Percentiles rank a stretch among this genome's conserved stretches.
phyloP scores from a whole-genome alignment of 2,329 filamentous ascomycete species.

The Diaporthe citri region DNA sequence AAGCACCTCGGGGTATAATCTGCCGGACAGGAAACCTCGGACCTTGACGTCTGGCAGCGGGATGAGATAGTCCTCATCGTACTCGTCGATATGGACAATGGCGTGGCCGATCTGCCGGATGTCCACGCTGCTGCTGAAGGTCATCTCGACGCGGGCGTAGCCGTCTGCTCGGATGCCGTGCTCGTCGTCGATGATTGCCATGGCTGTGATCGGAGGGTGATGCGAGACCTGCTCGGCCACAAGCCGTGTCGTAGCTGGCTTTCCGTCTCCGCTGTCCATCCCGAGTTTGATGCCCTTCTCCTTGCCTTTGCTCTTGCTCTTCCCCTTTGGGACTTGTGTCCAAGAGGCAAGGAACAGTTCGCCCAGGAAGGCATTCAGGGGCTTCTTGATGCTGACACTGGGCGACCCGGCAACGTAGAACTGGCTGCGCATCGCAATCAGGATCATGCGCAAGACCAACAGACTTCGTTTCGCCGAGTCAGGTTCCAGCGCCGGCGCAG shows the following conservation, averaged over 20 bases:
- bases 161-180: slow-evolving; percentile 62
- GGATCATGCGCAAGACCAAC: slow-evolving; percentile 61
- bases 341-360: slow-evolving; percentile 62
- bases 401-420: slow-evolving; percentile 62
- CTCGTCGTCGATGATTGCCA: slow-evolving; percentile 59
- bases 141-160: slow-evolving; percentile 65
- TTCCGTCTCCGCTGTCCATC: slow-evolving; percentile 48
- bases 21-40: slow-evolving; percentile 60
- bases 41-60: slow-evolving; percentile 63
- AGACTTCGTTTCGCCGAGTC: slow-evolving; percentile 58
- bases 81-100: slow-evolving; percentile 61
- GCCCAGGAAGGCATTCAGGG: slow-evolving; percentile 65
- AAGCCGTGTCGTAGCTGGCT: slow-evolving; percentile 47
- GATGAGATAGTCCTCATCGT: slow-evolving; percentile 62
- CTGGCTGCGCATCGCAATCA: slow-evolving; percentile 60
- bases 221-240: slow-evolving; percentile 65
- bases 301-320: not conserved
- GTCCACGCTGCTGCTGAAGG: slow-evolving; percentile 62
- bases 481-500: slow-evolving; percentile 59
- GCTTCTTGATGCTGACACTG: slow-evolving; percentile 63
- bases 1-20: slow-evolving; percentile 62
- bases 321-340: slow-evolving; percentile 46
- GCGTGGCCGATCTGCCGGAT: slow-evolving; percentile 65
- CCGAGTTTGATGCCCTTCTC: slow-evolving; percentile 24
- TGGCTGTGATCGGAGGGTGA: slow-evolving; percentile 66